Conservation (phyloP, 2,329 filamentous ascomycete species). For the Aureobasidium subglaciale region DNA sequence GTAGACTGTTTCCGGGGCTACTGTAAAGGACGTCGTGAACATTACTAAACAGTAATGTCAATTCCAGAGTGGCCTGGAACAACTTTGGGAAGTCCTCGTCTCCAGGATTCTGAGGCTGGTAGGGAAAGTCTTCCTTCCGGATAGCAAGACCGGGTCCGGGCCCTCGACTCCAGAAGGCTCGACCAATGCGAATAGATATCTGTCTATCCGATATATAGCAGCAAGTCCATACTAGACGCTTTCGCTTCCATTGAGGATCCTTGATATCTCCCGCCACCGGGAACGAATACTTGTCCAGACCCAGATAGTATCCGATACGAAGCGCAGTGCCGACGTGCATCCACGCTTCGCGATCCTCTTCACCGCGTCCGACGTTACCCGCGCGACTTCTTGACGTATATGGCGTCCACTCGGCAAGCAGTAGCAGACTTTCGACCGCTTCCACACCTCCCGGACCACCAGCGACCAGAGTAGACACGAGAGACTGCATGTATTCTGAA, state of each 20-base stretch:
- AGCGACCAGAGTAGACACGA: conserved; percentile 60
- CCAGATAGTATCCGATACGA: conserved; percentile 62
- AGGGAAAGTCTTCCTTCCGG: conserved; percentile 58
- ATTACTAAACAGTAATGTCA: conserved; percentile 66
- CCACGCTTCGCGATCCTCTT: conserved; percentile 69
- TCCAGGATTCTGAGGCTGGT: conserved; percentile 51
- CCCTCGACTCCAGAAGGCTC: conserved; percentile 67
- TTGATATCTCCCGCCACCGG: conserved; percentile 53
- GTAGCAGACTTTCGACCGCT: conserved; percentile 61
- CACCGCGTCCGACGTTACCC: conserved; percentile 60
- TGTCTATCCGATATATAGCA: conserved; percentile 62
- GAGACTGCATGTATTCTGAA: conserved; percentile 61
- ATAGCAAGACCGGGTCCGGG: conserved; percentile 60
- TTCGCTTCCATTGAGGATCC: conserved; percentile 53
- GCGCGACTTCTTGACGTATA: conserved; percentile 55
- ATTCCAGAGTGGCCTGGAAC: conserved; percentile 63
- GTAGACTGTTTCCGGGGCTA: conserved; percentile 60
- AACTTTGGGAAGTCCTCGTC: conserved; percentile 62
- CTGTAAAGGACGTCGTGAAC: conserved; percentile 69
- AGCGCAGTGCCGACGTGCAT: conserved; percentile 68
- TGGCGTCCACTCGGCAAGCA: conserved; percentile 67
- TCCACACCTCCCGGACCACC: conserved; percentile 62
- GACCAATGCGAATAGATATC: conserved; percentile 63
- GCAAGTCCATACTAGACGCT: conserved; percentile 60
- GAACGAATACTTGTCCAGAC: conserved; percentile 62